phyloP scores from a whole-genome alignment of 2,329 filamentous ascomycete species.

The Phyllosticta paracitricarpa region DNA sequence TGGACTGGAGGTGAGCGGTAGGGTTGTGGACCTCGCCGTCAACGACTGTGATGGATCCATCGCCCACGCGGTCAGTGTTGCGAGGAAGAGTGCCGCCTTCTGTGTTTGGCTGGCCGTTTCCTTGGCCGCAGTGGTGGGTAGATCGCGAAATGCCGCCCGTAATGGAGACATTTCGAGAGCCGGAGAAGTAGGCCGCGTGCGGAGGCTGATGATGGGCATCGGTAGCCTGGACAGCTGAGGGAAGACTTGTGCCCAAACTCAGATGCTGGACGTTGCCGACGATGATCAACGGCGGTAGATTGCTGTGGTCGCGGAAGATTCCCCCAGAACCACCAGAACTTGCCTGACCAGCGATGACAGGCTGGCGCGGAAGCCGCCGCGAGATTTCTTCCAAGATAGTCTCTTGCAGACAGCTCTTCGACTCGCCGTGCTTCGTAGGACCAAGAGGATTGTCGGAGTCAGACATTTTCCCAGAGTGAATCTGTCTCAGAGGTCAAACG shows the following conservation, averaged over 20 bases:
- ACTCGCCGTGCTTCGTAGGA: not conserved
- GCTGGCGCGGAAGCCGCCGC: not conserved
- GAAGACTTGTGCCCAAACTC: not conserved
- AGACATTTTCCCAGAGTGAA: too few species aligned
- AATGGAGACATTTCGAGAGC: not conserved
- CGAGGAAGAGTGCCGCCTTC: not conserved
- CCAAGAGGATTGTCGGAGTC: not conserved
- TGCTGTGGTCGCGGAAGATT: not conserved
- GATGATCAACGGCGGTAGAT: not conserved
- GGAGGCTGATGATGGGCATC: not conserved
- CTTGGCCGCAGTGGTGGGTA: not conserved
- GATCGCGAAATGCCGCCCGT: not conserved
- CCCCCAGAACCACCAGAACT: not conserved
- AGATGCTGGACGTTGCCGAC: not conserved
- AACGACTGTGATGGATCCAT: not conserved
- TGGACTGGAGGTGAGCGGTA: not conserved
- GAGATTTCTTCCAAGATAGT: not conserved
- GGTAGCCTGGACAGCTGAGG: not conserved
- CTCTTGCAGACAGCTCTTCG: not conserved
- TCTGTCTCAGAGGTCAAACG: too few species aligned
- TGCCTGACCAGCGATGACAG: not conserved
- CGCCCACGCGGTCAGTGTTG: not conserved
- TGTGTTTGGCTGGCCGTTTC: not conserved
- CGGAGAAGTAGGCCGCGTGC: not conserved
- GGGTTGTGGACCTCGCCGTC: not conserved